phyloP scores from a whole-genome alignment of 2,329 filamentous ascomycete genomes.

The Xylaria hypoxylon region DNA sequence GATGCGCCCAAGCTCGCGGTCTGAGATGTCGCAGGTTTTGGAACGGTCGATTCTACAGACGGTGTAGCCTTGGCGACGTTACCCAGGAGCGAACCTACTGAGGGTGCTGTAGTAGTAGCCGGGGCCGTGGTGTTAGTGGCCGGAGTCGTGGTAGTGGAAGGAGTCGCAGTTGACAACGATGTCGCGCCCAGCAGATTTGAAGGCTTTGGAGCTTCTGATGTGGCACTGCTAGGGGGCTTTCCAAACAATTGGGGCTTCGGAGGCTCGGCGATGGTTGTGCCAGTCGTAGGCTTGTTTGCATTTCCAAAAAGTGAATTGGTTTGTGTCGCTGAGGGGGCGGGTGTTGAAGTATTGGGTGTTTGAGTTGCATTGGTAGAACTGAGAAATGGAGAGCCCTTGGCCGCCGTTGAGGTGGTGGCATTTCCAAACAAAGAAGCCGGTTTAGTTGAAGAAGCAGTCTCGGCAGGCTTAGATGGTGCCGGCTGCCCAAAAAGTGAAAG shows the following conservation, averaged over 20 bases:
- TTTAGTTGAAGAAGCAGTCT: constrained; percentile 35
- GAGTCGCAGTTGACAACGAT: constrained; percentile 42
- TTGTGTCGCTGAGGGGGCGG: constrained; percentile 41
- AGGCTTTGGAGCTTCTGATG: constrained; percentile 49
- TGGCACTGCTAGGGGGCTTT: constrained; percentile 41
- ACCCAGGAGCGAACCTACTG: constrained; percentile 49
- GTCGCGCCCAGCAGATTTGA: constrained; percentile 48
- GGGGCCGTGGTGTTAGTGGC: constrained; percentile 42
- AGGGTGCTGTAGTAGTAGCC: constrained; percentile 50
- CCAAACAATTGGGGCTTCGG: constrained; percentile 44
- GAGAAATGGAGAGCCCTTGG: constrained; percentile 44
- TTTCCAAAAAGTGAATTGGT: constrained; percentile 41
- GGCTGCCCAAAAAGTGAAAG: constrained; percentile 37
- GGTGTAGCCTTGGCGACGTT: constrained; percentile 49
- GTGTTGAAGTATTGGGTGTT: constrained; percentile 32
- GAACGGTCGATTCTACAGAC: constrained; percentile 47
- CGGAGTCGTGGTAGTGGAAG: constrained; percentile 41
- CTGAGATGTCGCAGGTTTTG: constrained; percentile 42
- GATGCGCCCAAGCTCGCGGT: constrained; percentile 71
- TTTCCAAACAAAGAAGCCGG: constrained; percentile 45
- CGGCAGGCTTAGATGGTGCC: constrained; percentile 44
- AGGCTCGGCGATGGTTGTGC: constrained; percentile 46
- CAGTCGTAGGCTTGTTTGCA: constrained; percentile 40
- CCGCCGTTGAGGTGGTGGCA: constrained; percentile 31
- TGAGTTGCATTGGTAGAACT: constrained; percentile 36